A percentile compares a stretch with the other conserved stretches of the same genome.
phyloP scores from a whole-genome alignment of 768 basidiomycete genomes.

The Tricholoma furcatifolium region DNA sequence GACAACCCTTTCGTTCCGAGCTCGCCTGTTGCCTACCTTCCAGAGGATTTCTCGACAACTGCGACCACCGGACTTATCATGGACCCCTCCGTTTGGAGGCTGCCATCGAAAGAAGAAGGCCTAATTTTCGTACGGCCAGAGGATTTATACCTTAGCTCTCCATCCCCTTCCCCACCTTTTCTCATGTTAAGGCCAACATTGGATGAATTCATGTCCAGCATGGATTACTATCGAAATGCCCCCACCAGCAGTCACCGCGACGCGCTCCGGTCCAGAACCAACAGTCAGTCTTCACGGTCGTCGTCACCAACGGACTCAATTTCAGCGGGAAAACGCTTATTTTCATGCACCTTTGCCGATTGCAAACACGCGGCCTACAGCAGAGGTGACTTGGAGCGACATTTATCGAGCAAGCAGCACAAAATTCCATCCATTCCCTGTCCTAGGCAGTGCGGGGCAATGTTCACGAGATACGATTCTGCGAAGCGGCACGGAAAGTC shows the following conservation, averaged over 20 bases:
- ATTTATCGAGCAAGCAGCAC: conserved; percentile 10
- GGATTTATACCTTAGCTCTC: not conserved
- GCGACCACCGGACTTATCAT: too few relatives aligned
- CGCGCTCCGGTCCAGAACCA: not conserved
- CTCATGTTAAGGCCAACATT: conserved; percentile 8
- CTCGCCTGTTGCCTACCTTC: not conserved
- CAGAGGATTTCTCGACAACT: not conserved
- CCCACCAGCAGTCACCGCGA: not conserved
- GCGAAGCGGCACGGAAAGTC: conserved; percentile 14
- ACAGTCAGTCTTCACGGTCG: not conserved
- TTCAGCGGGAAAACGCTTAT: not conserved
- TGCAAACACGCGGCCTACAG: conserved; percentile 10
- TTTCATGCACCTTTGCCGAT: conserved; percentile 1
- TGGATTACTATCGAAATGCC: conserved; percentile 1
- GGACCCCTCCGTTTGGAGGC: conserved; percentile 10
- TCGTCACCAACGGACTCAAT: too few relatives aligned
- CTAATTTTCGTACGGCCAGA: conserved; percentile 1
- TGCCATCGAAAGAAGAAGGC: not conserved
- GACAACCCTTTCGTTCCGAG: conserved; percentile 8
- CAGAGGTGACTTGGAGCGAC: conserved; percentile 10
- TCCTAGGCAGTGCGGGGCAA: conserved; percentile 9
- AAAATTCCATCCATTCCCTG: conserved; percentile 11
- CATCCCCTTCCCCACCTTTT: not conserved
- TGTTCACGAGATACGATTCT: conserved; percentile 15
- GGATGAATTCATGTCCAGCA: conserved; percentile 13